These are phyloP conservation scores for Chaetomiaceae sp. DNA, from an alignment of 2,329 filamentous ascomycete species.

Conservation along the genomic window DNA sequence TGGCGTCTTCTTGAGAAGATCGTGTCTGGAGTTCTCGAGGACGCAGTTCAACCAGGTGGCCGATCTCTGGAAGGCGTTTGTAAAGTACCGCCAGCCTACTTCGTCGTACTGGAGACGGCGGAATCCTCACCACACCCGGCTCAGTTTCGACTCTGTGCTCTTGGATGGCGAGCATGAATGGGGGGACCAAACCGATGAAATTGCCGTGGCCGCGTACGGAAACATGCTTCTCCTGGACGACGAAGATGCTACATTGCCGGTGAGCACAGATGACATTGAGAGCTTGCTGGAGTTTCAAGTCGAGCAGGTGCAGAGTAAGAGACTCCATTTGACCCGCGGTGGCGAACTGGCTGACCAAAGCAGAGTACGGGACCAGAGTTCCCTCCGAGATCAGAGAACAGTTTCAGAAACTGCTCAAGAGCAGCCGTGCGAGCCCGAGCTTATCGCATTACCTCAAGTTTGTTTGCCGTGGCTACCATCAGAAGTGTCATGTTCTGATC, in stretches of 20 bases:
- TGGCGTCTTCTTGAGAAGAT: constrained; percentile 71
- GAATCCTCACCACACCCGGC: constrained; percentile 50
- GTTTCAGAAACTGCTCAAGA: constrained; percentile 61
- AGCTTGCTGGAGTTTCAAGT: constrained; percentile 82
- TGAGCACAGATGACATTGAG: constrained; percentile 76
- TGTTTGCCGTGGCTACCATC: constrained; percentile 15
- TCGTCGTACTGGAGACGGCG: constrained; percentile 59
- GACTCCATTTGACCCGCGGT: not conserved
- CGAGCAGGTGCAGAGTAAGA: constrained; percentile 73
- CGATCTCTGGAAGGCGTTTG: constrained; percentile 75
- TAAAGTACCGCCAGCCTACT: constrained; percentile 73
- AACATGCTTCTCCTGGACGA: constrained; percentile 43
- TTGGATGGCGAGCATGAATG: constrained; percentile 43
- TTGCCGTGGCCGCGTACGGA: constrained; percentile 41
- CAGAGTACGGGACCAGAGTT: constrained; percentile 71
- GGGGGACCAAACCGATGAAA: constrained; percentile 32
- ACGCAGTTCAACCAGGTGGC: constrained; percentile 74
- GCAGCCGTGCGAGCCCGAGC: constrained; percentile 63
- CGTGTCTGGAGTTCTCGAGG: constrained; percentile 71
- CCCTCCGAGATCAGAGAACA: constrained; percentile 66
- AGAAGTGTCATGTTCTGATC: constrained; percentile 8
- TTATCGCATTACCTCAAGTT: constrained; percentile 70
- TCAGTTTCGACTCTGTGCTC: constrained; percentile 54
- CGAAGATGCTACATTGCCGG: constrained; percentile 32
- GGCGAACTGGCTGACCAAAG: constrained; percentile 2